Evolutionary conservation across 306 rosid genomes (phyloP).

Genomic region (Malus fusca): DNA sequence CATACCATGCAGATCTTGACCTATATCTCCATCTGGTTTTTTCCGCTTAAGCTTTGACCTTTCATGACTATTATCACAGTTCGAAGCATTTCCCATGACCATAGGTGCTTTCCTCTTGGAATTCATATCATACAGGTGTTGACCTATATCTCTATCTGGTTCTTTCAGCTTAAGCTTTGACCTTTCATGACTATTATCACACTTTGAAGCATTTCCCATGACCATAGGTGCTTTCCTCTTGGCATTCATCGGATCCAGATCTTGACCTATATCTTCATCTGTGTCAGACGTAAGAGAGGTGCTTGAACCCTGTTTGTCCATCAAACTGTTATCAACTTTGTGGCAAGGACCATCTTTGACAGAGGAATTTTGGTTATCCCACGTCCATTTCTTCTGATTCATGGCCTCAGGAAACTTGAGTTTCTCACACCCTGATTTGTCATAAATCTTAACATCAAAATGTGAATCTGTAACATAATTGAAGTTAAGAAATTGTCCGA

Average conservation of each 20-base stretch:
- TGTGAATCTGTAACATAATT: conserved; percentile 21
- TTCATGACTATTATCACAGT: too few species aligned
- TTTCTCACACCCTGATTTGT: conserved; percentile 45
- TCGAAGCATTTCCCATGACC: too few species aligned
- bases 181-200: neutral
- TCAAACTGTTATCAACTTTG: neutral
- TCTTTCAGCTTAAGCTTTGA: too few species aligned
- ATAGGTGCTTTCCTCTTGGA: too few species aligned
- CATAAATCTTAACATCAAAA: conserved; percentile 49
- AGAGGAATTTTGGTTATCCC: conserved; percentile 2
- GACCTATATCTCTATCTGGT: too few species aligned
- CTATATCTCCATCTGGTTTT: too few species aligned
- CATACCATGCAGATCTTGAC: too few species aligned
- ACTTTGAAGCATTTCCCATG: conserved; percentile 5
- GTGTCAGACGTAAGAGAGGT: conserved; percentile 12
- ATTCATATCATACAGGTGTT: too few species aligned
- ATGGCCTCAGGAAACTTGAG: conserved; percentile 16
- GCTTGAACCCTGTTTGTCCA: conserved; percentile 7
- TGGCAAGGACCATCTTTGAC: conserved; percentile 1
- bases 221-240: neutral
- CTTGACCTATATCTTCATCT: conserved; percentile 5
- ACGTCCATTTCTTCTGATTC: conserved; percentile 22
- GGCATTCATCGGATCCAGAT: neutral
- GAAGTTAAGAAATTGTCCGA: conserved; percentile 55
- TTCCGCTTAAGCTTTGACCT: too few species aligned